Evolutionary conservation across 1,284 basidiomycete genomes (phyloP), one percentile per base, ranked within the genome.

Genomic region (Cryptococcus deneoformans): DNA sequence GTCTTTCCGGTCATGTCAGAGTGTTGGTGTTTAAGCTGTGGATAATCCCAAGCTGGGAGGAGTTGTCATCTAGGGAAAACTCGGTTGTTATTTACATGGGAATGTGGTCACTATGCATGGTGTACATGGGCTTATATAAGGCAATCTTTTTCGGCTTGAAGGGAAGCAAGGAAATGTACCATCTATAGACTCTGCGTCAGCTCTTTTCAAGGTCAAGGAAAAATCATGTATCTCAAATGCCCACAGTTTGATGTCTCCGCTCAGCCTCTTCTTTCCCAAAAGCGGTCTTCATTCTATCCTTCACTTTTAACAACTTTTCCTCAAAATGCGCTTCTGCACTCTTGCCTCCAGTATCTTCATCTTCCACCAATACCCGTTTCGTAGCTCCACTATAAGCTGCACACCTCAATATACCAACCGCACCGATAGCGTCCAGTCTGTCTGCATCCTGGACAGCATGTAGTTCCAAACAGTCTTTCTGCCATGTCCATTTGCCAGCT

Each of bases 381-480:
- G 55, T 57, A 0, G 80, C 82, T 9, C 86, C 83, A 58, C 85
- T 89, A 70, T 86, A 96, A 0, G 92, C 92, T 1, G 90, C 85
- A 68, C 89, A 93, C 0, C 93, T 83, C 80, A 96, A 78, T 60
- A 96, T 85, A 3, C 91, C 92, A 60, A 95, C 88, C 5, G 88
- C 89, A 2, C 93, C 93, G 49, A 97, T 92, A 1, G 91, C 90
- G 72, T 97, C 93, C 12, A 97, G 77, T 46, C 92, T 82, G 71
- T 96, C 93, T 0, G 92, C 92, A 72, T 97, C 93, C 73, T 94
- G 92, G 0, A 95, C 91, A 60, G 89, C 93, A 71, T 90, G 88
- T 47, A 96, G 81, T 71, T 96, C 93, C 0, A 81, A 56, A 66
- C 90, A 94, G n/a, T 75, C 72, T 1, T 83, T 73, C 58, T 94